Percentiles rank a stretch among this genome's conserved stretches.
phyloP scores from a whole-genome alignment of 2,329 filamentous ascomycete species.

The Cytospora chrysosperma region DNA sequence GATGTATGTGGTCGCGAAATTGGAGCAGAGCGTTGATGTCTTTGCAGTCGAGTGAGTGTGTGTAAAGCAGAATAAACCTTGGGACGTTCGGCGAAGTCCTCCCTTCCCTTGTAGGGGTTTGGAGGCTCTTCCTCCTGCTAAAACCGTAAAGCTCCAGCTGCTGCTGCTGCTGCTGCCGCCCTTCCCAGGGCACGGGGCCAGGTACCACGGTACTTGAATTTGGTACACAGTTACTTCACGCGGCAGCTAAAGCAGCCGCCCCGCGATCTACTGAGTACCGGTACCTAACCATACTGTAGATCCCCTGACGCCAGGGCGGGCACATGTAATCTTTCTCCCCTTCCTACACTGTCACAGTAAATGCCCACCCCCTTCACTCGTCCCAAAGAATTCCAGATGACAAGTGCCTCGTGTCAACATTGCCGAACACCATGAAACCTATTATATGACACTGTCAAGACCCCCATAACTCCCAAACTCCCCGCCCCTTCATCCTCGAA shows the following conservation, averaged over 20 bases:
- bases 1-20: background rate
- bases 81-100: too few species aligned
- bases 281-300: background rate
- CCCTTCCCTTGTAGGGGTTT: background rate
- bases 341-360: background rate
- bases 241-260: background rate
- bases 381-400: background rate
- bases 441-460: conserved; percentile 9
- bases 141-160: too few species aligned
- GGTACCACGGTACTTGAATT: background rate
- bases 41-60: background rate
- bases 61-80: too few species aligned
- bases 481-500: background rate
- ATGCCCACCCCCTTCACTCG: background rate
- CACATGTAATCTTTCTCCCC: background rate
- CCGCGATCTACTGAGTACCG: background rate
- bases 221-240: background rate
- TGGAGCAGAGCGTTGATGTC: background rate
- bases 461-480: background rate
- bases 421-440: background rate
- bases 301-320: background rate
- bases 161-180: background rate
- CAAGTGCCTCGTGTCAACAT: conserved; percentile 2
- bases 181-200: background rate
- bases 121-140: too few species aligned